A percentile compares a stretch with the other conserved stretches of the same genome.
Conservation (phyloP, 345 rosid species). For the Gossypium sturtianum region DNA sequence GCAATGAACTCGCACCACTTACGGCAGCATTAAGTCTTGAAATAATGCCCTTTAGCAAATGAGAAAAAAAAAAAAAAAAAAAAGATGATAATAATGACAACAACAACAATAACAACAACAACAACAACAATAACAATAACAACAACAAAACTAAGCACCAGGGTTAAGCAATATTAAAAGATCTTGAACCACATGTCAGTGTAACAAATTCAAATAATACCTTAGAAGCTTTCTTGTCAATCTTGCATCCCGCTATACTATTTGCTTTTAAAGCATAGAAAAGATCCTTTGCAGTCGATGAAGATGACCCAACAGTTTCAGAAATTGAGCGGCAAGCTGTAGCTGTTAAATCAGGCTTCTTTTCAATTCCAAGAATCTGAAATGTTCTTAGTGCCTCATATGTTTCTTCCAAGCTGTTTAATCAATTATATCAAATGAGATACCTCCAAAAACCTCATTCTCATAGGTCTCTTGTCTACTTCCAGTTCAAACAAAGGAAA, state of each 20-base stretch:
- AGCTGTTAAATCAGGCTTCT: constrained; percentile 42
- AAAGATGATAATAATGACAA: no score
- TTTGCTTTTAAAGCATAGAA: constrained; percentile 66
- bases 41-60: constrained; percentile 46
- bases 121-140: background rate
- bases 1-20: constrained; percentile 61
- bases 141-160: background rate
- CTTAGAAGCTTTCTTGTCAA: constrained; percentile 40
- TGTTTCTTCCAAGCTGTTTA: constrained; percentile 65
- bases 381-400: constrained; percentile 76
- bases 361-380: constrained; percentile 66
- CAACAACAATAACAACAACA: background rate
- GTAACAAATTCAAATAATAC: constrained; percentile 29
- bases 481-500: background rate
- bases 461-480: background rate
- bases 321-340: constrained; percentile 44
- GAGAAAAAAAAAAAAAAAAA: background rate
- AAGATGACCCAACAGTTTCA: constrained; percentile 45
- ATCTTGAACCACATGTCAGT: background rate
- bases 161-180: background rate
- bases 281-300: constrained; percentile 58
- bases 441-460: background rate
- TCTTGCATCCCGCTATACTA: constrained; percentile 53
- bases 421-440: background rate
- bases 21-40: constrained; percentile 61